A percentile compares a stretch with the other conserved stretches of the same genome.
Evolutionary conservation across 1,284 basidiomycete genomes (phyloP).

Genomic region (Termitomyces sp.): DNA sequence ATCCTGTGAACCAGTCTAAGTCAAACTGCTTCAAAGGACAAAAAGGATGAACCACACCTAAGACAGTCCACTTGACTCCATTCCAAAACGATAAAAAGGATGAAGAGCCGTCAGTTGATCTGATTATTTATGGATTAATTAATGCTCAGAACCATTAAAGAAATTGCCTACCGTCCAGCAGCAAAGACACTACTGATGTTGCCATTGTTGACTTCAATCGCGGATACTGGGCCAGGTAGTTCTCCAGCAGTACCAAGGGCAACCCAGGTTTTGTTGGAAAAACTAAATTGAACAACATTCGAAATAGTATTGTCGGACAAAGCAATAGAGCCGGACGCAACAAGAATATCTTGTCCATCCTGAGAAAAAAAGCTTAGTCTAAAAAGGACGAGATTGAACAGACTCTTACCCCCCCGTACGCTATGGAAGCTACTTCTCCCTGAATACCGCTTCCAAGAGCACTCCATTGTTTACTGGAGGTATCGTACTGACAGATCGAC

Average conservation of each 20-base stretch:
- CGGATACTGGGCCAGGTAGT: slow-evolving; percentile 87
- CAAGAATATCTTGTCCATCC: slow-evolving; percentile 58
- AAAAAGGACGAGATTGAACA: slow-evolving; percentile 14
- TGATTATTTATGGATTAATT: slow-evolving; percentile 20
- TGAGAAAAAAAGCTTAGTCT: slow-evolving; percentile 23
- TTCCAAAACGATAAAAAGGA: slow-evolving; percentile 84
- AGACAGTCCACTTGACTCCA: slow-evolving; percentile 64
- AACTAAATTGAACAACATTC: slow-evolving; percentile 69
- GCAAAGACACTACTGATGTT: slow-evolving; percentile 86
- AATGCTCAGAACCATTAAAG: neutral
- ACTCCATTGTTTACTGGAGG: slow-evolving; percentile 69
- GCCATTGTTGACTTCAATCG: slow-evolving; percentile 79
- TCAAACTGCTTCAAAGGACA: neutral
- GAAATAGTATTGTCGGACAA: slow-evolving; percentile 52
- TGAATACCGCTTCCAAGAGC: slow-evolving; percentile 76
- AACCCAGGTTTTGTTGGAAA: slow-evolving; percentile 71
- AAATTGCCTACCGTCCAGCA: slow-evolving; percentile 65
- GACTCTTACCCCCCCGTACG: slow-evolving; percentile 70
- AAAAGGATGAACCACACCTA: slow-evolving; percentile 41
- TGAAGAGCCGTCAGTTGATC: slow-evolving; percentile 50
- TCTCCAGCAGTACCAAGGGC: slow-evolving; percentile 58
- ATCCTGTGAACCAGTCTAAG: slow-evolving; percentile 31
- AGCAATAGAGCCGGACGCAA: slow-evolving; percentile 74
- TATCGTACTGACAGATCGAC: slow-evolving; percentile 79
- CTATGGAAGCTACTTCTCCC: slow-evolving; percentile 78